Percentiles rank a stretch among this genome's conserved stretches.
Conservation (phyloP, 768 basidiomycete species). For the Lactifluus hygrophoroides region DNA sequence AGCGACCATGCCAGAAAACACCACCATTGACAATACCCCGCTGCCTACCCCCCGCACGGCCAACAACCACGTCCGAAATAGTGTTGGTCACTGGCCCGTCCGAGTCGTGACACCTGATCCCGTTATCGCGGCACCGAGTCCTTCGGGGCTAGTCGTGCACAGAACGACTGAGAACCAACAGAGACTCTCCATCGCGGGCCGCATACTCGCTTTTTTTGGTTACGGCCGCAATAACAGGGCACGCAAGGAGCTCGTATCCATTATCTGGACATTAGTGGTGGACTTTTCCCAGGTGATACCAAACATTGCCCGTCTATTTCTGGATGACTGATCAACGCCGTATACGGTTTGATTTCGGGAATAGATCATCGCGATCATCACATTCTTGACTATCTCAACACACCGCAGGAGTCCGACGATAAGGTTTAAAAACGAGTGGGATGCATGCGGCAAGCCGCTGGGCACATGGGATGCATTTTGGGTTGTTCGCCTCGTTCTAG, state of each 20-base stretch:
- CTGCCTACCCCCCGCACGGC: neutral
- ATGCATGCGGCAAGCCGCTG: conserved; percentile 53
- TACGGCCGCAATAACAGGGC: conserved; percentile 44
- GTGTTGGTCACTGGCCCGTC: neutral
- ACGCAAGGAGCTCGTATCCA: conserved; percentile 44
- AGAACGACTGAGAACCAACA: neutral
- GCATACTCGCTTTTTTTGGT: conserved; percentile 38
- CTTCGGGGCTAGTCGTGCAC: neutral
- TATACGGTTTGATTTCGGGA: neutral
- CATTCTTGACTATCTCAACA: conserved; percentile 42
- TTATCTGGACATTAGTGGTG: conserved; percentile 44
- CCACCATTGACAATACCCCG: neutral
- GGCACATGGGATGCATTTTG: conserved; percentile 63
- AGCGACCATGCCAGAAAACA: neutral
- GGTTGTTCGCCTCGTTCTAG: conserved; percentile 45
- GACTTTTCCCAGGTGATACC: conserved; percentile 44
- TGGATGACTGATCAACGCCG: conserved; percentile 14
- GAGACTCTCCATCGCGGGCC: conserved; percentile 12
- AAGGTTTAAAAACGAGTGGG: conserved; percentile 42
- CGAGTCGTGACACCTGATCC: neutral
- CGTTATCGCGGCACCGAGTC: neutral
- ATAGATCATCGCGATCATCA: conserved; percentile 45
- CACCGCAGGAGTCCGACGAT: conserved; percentile 38
- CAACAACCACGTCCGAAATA: neutral
- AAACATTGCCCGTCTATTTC: neutral